Conservation (phyloP, 768 basidiomycete species). For the Agrocybe praecox region DNA sequence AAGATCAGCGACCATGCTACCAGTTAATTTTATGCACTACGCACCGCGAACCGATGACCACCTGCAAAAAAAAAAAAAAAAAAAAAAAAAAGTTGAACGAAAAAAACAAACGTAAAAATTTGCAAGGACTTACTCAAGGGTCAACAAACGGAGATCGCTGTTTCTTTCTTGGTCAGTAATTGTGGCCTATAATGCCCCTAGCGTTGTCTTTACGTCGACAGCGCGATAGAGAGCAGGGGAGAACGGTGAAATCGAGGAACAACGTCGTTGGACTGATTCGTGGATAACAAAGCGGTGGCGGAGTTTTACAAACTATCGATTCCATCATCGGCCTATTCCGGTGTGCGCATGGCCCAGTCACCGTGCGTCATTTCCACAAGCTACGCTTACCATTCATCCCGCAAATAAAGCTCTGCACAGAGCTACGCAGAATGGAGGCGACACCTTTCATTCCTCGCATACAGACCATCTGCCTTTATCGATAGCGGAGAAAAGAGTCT, state of each 20-base stretch:
- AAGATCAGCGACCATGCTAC: constrained; percentile 3
- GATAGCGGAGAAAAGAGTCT: neutral
- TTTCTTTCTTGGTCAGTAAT: constrained; percentile 82
- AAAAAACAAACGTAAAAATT: constrained; percentile 13
- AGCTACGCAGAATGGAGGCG: too few relatives aligned
- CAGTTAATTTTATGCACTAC: constrained; percentile 22
- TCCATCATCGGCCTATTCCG: constrained; percentile 25
- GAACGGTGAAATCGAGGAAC: constrained; percentile 7
- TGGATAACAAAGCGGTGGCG: constrained; percentile 7
- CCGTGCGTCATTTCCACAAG: too few relatives aligned
- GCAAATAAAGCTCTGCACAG: neutral
- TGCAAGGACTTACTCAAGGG: constrained; percentile 71
- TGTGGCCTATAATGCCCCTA: constrained; percentile 33
- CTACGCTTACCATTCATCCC: neutral
- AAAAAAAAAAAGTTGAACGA: constrained; percentile 18
- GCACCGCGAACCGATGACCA: constrained; percentile 79
- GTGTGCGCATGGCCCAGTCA: neutral
- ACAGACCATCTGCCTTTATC: neutral
- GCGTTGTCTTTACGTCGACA: constrained; percentile 15
- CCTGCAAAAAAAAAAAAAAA: constrained; percentile 40
- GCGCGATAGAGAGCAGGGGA: constrained; percentile 10
- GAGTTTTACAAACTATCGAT: constrained; percentile 17
- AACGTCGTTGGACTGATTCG: constrained; percentile 8
- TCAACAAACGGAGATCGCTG: constrained; percentile 80
- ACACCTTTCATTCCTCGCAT: too few relatives aligned